A percentile compares a stretch with the other conserved stretches of the same genome.
phyloP scores from a whole-genome alignment of 106 monocot genomes.

The Phalaenopsis aphrodite region DNA sequence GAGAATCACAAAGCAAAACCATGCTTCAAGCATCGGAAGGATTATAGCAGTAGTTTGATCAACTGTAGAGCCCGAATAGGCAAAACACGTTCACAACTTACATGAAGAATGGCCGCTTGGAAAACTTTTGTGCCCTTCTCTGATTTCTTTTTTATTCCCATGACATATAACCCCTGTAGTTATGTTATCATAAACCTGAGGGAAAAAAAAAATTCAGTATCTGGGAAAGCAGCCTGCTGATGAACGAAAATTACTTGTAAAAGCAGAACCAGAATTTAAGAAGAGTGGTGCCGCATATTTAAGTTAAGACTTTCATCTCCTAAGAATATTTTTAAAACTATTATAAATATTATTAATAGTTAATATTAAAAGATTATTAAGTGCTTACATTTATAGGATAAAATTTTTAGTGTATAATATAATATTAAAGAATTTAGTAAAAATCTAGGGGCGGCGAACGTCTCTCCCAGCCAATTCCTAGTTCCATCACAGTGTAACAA shows the following conservation, averaged over 20 bases:
- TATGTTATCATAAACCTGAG: slow-evolving; percentile 45
- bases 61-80: not conserved
- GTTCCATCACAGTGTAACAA: no score
- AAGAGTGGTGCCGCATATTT: no score
- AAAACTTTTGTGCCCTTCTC: slow-evolving; percentile 84
- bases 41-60: not conserved
- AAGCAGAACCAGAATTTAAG: no score
- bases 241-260: not conserved
- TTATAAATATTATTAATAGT: no score
- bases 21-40: not conserved
- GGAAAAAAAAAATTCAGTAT: slow-evolving; percentile 5
- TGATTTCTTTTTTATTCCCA: slow-evolving; percentile 61
- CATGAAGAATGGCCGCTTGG: slow-evolving; percentile 82
- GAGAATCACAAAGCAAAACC: not conserved
- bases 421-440: no score
- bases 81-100: slow-evolving; percentile 15
- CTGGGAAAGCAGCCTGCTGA: not conserved
- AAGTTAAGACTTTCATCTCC: no score
- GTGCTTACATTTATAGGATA: no score
- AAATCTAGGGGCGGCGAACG: no score
- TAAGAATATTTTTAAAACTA: no score
- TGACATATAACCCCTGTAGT: slow-evolving; percentile 58
- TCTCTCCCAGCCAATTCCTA: no score
- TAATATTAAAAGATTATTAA: no score
- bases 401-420: no score